phyloP scores from a whole-genome alignment of 345 rosid genomes.

The Camelina laxa region DNA sequence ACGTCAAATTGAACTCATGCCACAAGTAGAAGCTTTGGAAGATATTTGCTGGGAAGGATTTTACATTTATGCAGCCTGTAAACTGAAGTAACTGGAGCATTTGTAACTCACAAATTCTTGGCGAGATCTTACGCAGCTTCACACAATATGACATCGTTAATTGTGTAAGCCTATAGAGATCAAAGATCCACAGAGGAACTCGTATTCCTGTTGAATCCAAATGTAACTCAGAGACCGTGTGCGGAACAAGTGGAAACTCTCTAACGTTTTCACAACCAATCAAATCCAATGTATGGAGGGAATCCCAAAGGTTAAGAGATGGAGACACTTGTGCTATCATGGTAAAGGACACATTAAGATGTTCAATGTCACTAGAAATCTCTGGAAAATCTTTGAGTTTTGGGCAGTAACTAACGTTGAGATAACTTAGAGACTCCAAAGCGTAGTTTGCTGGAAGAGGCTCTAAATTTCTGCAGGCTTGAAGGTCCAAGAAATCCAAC shows the following conservation, averaged over 20 bases:
- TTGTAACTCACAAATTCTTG: background rate
- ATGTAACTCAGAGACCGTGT: background rate
- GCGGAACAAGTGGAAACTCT: constrained; percentile 24
- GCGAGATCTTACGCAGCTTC: constrained; percentile 7
- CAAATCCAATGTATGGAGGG: background rate
- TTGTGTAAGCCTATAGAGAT: background rate
- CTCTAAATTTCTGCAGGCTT: constrained; percentile 13
- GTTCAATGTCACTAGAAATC: background rate
- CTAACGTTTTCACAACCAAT: background rate
- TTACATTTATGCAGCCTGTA: background rate
- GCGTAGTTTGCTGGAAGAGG: constrained; percentile 3
- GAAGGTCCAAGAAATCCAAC: constrained; percentile 1
- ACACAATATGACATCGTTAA: background rate
- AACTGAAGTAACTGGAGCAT: background rate
- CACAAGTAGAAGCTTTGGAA: background rate
- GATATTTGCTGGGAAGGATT: constrained; percentile 10
- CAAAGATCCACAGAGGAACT: constrained; percentile 17
- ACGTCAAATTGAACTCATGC: background rate
- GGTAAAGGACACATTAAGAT: background rate
- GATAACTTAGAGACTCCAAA: background rate
- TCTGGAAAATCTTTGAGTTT: constrained; percentile 23
- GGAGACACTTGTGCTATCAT: constrained; percentile 25
- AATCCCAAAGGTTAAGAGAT: background rate
- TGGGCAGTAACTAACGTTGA: constrained; percentile 13
- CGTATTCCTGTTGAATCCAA: background rate